A percentile compares a stretch with the other conserved stretches of the same genome.
Conservation (phyloP, 345 rosid genomes). For the Bruguiera gymnorhiza region DNA sequence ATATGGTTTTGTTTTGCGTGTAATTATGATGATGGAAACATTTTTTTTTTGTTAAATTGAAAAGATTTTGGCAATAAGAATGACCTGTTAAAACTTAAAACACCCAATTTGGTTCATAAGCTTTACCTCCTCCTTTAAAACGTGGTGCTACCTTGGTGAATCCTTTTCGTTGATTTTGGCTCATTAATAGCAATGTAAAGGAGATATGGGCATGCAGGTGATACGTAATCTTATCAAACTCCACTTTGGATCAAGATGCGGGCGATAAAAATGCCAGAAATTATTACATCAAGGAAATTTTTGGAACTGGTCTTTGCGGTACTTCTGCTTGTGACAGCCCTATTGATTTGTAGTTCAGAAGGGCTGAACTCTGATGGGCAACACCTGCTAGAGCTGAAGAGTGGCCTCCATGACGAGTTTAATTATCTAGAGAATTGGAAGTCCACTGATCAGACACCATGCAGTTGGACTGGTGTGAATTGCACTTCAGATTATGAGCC, state of each 20-base stretch:
- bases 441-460: slow-evolving; percentile 49
- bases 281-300: slow-evolving; percentile 18
- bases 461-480: slow-evolving; percentile 60
- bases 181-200: slow-evolving; percentile 10
- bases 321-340: slow-evolving; percentile 23
- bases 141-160: slow-evolving; percentile 1
- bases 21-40: too few relatives aligned
- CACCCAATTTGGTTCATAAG: background rate
- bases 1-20: background rate
- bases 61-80: too few relatives aligned
- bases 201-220: slow-evolving; percentile 26
- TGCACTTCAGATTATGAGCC: slow-evolving; percentile 44
- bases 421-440: slow-evolving; percentile 58
- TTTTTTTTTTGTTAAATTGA: too few relatives aligned
- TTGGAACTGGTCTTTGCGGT: slow-evolving; percentile 33
- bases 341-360: slow-evolving; percentile 14
- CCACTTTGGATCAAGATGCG: slow-evolving; percentile 11
- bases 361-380: slow-evolving; percentile 32
- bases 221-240: slow-evolving; percentile 7
- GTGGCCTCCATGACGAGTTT: slow-evolving; percentile 42
- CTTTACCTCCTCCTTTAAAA: background rate
- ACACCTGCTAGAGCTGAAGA: slow-evolving; percentile 46
- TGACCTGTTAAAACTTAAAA: background rate
- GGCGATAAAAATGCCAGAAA: slow-evolving; percentile 24
- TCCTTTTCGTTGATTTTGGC: background rate